Conservation (phyloP, 163 green algal species). For the Scenedesmus sp. region DNA sequence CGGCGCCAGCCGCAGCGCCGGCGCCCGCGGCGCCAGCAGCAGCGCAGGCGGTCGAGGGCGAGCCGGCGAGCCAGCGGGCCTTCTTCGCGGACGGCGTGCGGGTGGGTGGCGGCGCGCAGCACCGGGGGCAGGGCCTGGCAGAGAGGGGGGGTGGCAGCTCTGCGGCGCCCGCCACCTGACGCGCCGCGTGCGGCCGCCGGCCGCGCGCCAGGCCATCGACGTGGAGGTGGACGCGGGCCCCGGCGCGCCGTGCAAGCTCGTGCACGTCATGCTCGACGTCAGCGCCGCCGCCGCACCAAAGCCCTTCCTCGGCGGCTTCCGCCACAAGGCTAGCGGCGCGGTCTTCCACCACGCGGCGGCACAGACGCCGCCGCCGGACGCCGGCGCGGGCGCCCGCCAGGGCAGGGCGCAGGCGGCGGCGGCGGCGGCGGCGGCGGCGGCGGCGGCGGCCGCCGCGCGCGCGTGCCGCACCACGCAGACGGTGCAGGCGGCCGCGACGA, state of each 20-base stretch:
- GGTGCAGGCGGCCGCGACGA: conserved; percentile 46
- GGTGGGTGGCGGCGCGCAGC: conserved; percentile 9
- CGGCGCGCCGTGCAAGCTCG: conserved; percentile 52
- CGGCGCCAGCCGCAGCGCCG: not conserved
- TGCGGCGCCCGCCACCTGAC: not conserved
- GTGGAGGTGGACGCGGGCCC: conserved; percentile 64
- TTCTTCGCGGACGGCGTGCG: conserved; percentile 30
- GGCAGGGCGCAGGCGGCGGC: conserved; percentile 34
- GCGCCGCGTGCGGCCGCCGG: not conserved
- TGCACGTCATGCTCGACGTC: conserved; percentile 66
- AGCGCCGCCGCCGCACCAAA: conserved; percentile 53
- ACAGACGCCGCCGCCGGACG: conserved; percentile 66
- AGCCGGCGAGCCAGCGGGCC: not conserved
- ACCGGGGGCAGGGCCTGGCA: not conserved
- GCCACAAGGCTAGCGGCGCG: conserved; percentile 65
- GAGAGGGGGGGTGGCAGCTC: not conserved
- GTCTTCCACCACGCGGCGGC: conserved; percentile 79
- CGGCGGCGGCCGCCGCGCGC: not conserved
- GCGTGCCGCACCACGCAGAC: conserved; percentile 69
- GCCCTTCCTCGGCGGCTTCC: conserved; percentile 76
- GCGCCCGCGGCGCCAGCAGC: conserved; percentile 2
- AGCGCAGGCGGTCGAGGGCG: not conserved
- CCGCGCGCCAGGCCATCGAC: conserved; percentile 57
- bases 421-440: conserved; percentile 42
- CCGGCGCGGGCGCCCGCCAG: not conserved